Evolutionary conservation across 441 rosid species (phyloP).

Genomic region (Populus hybrid): DNA sequence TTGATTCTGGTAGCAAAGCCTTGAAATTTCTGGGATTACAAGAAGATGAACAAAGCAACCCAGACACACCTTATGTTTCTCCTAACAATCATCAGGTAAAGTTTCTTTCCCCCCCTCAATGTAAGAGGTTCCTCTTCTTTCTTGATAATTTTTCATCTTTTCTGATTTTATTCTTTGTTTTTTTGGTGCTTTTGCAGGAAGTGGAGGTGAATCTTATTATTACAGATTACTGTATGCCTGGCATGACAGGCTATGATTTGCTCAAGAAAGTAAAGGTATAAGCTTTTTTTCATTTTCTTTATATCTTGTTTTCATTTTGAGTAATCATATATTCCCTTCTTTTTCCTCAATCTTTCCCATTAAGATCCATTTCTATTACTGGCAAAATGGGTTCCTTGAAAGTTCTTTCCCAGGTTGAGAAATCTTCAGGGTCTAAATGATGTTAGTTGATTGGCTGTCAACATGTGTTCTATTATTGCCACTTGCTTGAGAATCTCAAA

Average conservation of each 20-base stretch:
- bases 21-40: constrained; percentile 67
- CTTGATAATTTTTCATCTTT: background rate
- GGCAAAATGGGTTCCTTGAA: constrained; percentile 12
- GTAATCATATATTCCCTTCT: constrained; percentile 15
- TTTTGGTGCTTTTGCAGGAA: constrained; percentile 34
- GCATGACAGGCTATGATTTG: constrained; percentile 86
- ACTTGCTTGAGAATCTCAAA: constrained; percentile 32
- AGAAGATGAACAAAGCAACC: constrained; percentile 29
- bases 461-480: constrained; percentile 18
- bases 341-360: background rate
- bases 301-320: constrained; percentile 5
- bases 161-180: constrained; percentile 9
- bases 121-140: background rate
- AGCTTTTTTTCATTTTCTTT: constrained; percentile 14
- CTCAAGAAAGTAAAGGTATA: constrained; percentile 68
- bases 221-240: constrained; percentile 91
- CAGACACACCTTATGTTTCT: constrained; percentile 27
- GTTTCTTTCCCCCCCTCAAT: background rate
- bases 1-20: constrained; percentile 84
- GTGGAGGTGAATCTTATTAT: constrained; percentile 61
- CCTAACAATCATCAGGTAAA: constrained; percentile 40
- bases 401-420: constrained; percentile 1
- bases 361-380: constrained; percentile 22
- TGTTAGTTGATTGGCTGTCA: background rate
- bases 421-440: background rate